phyloP scores from a whole-genome alignment of 306 rosid genomes.

The Dalbergia cultrata region DNA sequence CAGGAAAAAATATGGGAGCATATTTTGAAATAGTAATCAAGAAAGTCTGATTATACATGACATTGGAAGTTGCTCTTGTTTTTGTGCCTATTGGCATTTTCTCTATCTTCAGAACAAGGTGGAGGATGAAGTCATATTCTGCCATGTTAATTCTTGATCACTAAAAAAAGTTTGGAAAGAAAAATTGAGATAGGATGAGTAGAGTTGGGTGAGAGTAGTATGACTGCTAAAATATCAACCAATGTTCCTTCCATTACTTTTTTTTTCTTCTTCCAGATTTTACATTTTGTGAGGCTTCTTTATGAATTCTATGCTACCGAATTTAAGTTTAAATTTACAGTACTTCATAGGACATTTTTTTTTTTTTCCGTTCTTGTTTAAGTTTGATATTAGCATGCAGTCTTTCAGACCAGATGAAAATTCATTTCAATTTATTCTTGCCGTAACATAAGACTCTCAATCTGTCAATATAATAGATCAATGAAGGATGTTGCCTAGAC shows the following conservation, averaged over 20 bases:
- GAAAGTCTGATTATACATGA: neutral
- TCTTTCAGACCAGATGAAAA: slow-evolving; percentile 19
- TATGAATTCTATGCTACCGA: slow-evolving; percentile 22
- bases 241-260: neutral
- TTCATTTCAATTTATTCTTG: slow-evolving; percentile 3
- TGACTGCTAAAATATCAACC: slow-evolving; percentile 1
- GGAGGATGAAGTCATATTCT: slow-evolving; percentile 6
- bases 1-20: slow-evolving; percentile 5
- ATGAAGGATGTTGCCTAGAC: neutral
- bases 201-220: slow-evolving; percentile 1
- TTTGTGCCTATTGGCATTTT: slow-evolving; percentile 13
- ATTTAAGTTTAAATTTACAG: slow-evolving; percentile 14
- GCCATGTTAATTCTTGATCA: neutral
- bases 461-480: slow-evolving; percentile 15
- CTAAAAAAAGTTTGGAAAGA: neutral
- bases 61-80: neutral
- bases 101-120: neutral
- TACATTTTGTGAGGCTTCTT: slow-evolving; percentile 16
- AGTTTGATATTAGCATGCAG: neutral
- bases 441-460: neutral
- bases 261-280: neutral
- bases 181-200: slow-evolving; percentile 4
- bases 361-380: neutral
- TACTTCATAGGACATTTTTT: neutral
- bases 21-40: neutral